phyloP scores from a whole-genome alignment of 2,329 filamentous ascomycete genomes.

The Elsinoe necatrix region DNA sequence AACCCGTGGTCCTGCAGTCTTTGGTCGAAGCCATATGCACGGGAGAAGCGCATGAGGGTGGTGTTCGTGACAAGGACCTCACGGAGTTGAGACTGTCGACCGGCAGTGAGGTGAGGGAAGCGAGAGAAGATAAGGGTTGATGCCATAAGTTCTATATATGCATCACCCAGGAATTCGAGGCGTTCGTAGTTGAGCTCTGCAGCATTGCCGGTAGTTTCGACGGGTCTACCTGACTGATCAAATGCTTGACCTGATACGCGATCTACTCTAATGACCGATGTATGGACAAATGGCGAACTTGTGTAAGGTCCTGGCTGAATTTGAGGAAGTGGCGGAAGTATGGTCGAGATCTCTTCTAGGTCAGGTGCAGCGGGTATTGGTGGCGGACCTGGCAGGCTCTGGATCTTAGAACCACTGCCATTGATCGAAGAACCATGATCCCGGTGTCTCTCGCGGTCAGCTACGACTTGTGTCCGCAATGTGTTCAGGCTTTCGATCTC shows the following conservation, averaged over 20 bases:
- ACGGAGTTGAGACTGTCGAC: slow-evolving; percentile 65
- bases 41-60: slow-evolving; percentile 61
- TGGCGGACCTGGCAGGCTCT: neutral
- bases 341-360: neutral
- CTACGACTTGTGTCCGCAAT: neutral
- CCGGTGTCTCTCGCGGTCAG: too few relatives aligned
- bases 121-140: slow-evolving; percentile 66
- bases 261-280: slow-evolving; percentile 23
- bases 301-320: slow-evolving; percentile 22
- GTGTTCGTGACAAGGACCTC: slow-evolving; percentile 75
- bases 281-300: slow-evolving; percentile 28
- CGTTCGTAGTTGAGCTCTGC: slow-evolving; percentile 57
- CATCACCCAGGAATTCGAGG: slow-evolving; percentile 83
- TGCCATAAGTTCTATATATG: slow-evolving; percentile 70
- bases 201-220: slow-evolving; percentile 16
- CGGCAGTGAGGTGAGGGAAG: slow-evolving; percentile 57
- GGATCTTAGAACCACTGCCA: too few relatives aligned
- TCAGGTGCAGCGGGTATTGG: neutral
- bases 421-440: too few relatives aligned
- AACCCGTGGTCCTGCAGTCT: slow-evolving; percentile 46
- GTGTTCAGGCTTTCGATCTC: neutral
- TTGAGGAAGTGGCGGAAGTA: slow-evolving; percentile 26
- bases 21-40: slow-evolving; percentile 61
- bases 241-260: slow-evolving; percentile 20
- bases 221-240: neutral